phyloP scores from a whole-genome alignment of 2,329 filamentous ascomycete genomes.

The Epichloe glyceriae region DNA sequence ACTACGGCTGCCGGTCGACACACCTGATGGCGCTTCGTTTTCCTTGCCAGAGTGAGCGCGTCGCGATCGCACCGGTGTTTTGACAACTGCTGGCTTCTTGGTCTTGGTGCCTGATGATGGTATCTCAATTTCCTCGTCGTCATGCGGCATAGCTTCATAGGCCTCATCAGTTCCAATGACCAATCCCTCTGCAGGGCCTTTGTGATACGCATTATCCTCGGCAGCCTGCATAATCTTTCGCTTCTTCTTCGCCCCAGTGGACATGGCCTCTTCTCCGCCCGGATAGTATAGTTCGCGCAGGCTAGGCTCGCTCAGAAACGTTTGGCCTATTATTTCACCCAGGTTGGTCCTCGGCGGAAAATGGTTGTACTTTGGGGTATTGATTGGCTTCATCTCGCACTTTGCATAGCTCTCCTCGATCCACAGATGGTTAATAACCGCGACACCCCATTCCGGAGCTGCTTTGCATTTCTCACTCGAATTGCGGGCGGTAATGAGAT shows the following conservation, averaged over 20 bases:
- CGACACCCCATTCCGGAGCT: slow-evolving; percentile 81
- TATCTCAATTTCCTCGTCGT: slow-evolving; percentile 21
- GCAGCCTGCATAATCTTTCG: slow-evolving; percentile 36
- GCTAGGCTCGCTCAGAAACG: slow-evolving; percentile 53
- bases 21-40: slow-evolving; percentile 62
- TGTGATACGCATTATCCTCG: slow-evolving; percentile 35
- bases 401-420: slow-evolving; percentile 93
- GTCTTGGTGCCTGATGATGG: slow-evolving; percentile 18
- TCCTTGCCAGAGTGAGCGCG: slow-evolving; percentile 56
- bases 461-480: slow-evolving; percentile 89
- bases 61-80: slow-evolving; percentile 28
- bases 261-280: slow-evolving; percentile 39
- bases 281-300: slow-evolving; percentile 57
- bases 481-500: slow-evolving; percentile 82
- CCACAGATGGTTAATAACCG: slow-evolving; percentile 91
- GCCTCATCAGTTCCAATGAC: slow-evolving; percentile 29
- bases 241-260: slow-evolving; percentile 32
- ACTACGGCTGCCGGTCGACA: slow-evolving; percentile 62
- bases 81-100: slow-evolving; percentile 6
- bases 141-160: slow-evolving; percentile 32
- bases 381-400: slow-evolving; percentile 62
- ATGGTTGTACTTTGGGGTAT: slow-evolving; percentile 64
- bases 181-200: slow-evolving; percentile 34
- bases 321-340: slow-evolving; percentile 85
- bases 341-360: slow-evolving; percentile 86